phyloP scores from a whole-genome alignment of 2,329 filamentous ascomycete species.

The Xylaria multiplex region DNA sequence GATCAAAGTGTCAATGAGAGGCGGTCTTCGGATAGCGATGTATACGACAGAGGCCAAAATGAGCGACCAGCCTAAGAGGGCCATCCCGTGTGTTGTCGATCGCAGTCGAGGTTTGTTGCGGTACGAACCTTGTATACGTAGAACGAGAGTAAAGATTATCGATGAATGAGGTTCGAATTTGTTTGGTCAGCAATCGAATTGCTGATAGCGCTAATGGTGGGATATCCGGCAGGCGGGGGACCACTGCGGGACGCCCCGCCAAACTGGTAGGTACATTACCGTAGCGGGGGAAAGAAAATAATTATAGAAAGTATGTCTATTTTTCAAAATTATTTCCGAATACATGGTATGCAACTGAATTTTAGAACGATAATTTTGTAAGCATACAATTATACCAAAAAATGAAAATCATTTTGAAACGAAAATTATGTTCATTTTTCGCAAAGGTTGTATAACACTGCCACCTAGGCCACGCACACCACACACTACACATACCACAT shows the following conservation, averaged over 20 bases:
- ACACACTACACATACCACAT: no score
- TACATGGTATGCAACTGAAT: no score
- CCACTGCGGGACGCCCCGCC: not conserved
- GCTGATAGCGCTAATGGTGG: conserved; percentile 25
- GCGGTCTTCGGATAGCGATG: conserved; percentile 63
- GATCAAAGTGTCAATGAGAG: conserved; percentile 58
- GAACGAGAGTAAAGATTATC: not conserved
- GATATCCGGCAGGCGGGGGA: conserved; percentile 10
- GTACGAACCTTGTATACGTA: not conserved
- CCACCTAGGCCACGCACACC: no score
- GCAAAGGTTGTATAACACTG: no score
- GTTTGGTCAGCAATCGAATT: conserved; percentile 14
- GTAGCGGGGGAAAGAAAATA: no score
- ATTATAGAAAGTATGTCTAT: no score
- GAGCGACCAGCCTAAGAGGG: conserved; percentile 68
- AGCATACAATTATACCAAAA: no score
- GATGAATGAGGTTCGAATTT: conserved; percentile 3
- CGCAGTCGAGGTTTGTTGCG: conserved; percentile 5
- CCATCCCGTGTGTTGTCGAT: conserved; percentile 54
- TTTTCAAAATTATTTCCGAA: no score
- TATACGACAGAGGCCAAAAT: conserved; percentile 69
- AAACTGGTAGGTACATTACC: no score
- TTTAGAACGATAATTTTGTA: no score
- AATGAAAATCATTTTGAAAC: no score
- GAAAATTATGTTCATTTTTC: no score